Conservation (phyloP, 1,284 basidiomycete genomes). For the Fomitopsis betulina region DNA sequence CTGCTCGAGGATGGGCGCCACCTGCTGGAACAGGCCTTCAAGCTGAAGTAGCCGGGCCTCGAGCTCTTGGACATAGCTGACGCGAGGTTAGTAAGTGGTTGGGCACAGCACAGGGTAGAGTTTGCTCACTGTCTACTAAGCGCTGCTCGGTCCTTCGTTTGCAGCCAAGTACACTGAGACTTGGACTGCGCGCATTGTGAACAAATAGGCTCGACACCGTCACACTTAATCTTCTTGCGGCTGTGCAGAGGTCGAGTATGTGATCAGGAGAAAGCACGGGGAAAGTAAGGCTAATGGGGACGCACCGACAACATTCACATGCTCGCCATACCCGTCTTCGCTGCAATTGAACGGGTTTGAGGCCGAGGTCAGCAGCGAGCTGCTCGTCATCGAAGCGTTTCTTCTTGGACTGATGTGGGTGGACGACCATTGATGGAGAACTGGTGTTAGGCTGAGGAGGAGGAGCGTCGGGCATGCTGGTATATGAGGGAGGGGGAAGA, state of each 20-base stretch:
- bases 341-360: constrained; percentile 71
- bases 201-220: constrained; percentile 80
- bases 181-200: constrained; percentile 71
- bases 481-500: constrained; percentile 19
- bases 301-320: constrained; percentile 80
- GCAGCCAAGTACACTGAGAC: constrained; percentile 78
- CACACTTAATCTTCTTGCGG: constrained; percentile 87
- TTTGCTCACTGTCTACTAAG: constrained; percentile 75
- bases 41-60: constrained; percentile 80
- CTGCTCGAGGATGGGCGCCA: constrained; percentile 71
- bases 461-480: constrained; percentile 48
- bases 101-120: constrained; percentile 8
- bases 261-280: constrained; percentile 1
- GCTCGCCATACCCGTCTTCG: constrained; percentile 76
- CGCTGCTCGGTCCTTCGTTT: constrained; percentile 82
- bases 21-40: constrained; percentile 75
- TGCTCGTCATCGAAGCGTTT: constrained; percentile 58
- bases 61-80: constrained; percentile 82
- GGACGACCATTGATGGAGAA: constrained; percentile 38
- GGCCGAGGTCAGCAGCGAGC: constrained; percentile 46
- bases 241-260: constrained; percentile 32
- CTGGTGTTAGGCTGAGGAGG: constrained; percentile 41
- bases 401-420: constrained; percentile 59
- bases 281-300: constrained; percentile 5
- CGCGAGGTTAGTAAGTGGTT: constrained; percentile 11